Evolutionary conservation across 768 basidiomycete genomes (phyloP).

Genomic region (Gloeostereum incarnatum): DNA sequence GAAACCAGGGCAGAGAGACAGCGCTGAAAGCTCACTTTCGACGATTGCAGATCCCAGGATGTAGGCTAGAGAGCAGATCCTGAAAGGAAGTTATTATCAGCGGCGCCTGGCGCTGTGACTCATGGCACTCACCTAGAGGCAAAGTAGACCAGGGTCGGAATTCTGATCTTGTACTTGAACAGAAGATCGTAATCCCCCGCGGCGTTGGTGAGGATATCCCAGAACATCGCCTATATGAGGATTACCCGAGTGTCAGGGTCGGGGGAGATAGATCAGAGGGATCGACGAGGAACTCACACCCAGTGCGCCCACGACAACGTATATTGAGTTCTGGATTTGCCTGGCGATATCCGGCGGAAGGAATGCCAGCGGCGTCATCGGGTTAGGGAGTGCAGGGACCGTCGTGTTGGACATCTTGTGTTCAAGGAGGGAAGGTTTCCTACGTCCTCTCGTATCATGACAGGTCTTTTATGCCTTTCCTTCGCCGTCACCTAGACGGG

Average conservation of each 20-base stretch:
- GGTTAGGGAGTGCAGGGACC: constrained; percentile 16
- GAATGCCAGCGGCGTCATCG: constrained; percentile 16
- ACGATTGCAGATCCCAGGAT: not conserved
- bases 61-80: not conserved
- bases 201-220: constrained; percentile 21
- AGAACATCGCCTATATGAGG: constrained; percentile 16
- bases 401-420: too few relatives aligned
- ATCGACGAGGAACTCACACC: constrained; percentile 8
- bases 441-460: too few relatives aligned
- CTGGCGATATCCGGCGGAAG: constrained; percentile 13
- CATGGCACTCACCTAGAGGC: constrained; percentile 22
- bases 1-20: constrained; percentile 13
- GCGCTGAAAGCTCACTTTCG: constrained; percentile 14
- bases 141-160: constrained; percentile 17
- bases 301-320: constrained; percentile 14
- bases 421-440: too few relatives aligned
- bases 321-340: constrained; percentile 15
- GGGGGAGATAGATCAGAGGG: too few relatives aligned
- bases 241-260: not conserved
- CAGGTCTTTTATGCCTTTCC: too few relatives aligned
- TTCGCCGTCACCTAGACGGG: too few relatives aligned
- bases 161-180: constrained; percentile 8
- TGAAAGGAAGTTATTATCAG: too few relatives aligned
- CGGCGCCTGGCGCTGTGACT: too few relatives aligned
- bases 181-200: constrained; percentile 18